Evolutionary conservation across 129 eudicot genomes (phyloP), one percentile per base, ranked within the genome.

Genomic region (Escallonia rubra): DNA sequence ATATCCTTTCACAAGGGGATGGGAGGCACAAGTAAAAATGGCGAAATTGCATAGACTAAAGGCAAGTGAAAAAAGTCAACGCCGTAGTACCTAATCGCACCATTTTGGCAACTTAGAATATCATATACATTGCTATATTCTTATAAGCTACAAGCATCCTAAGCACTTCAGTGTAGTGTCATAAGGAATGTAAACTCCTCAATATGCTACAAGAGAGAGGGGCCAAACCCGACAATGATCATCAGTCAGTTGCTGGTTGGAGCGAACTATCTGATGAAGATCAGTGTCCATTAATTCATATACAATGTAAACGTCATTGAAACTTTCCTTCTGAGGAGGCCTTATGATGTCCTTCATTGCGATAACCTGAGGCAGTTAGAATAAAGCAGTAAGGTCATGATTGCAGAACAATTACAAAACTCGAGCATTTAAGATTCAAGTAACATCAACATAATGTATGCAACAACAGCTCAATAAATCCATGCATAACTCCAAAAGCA

Each of bases 241-340:
- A 62, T 93, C 98, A 50, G 95, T 78, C 56, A 93, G 70, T n/a
- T 79, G 67, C 78, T 93, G 96, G 82, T 82, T 93, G 58, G 98
- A 93, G 69, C 91, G 91, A 63, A 93, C 86, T 68, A 93, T 93
- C 77, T 92, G 97, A 65, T 91, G 96, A 66, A 91, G 97, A 85
- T 91, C 96, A 41, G 96, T 91, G 86, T 91, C 98, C 98, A 93
- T 93, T 50, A 93, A 70, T 76, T 93, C 98, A 70, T 82, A 86
- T 62, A 93, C 96, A 59, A 89, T 86, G 87, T 93, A 93, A 43
- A 93, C 98, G 68, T 93, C 98, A 70, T 89, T 86, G 76, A 93
- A 93, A 64, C 81, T 93, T 76, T 93, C 95, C 69, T 78, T 89
- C 41, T 64, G 90, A 38, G 98, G 98, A 43, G 98, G 98, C 58